These are phyloP conservation scores for Cyberlindnera maclurae DNA, from an alignment of 805 yeast genomes.

Conservation along the genomic window DNA sequence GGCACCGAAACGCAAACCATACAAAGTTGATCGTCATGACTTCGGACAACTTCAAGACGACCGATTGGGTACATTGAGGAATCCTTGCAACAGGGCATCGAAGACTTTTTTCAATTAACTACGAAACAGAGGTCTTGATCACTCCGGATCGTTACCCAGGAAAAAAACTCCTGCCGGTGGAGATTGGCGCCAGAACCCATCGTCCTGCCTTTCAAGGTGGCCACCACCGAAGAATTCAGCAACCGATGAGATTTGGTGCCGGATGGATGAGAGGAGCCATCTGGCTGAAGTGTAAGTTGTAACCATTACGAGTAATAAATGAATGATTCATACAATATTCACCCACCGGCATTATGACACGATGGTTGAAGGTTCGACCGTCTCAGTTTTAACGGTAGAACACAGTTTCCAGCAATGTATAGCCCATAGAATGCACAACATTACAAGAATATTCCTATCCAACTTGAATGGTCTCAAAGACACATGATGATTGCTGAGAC, in stretches of 20 bases:
- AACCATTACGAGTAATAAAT: too few relatives aligned
- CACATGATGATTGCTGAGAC: too few relatives aligned
- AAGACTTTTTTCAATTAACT: constrained; percentile 31
- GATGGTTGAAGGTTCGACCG: too few relatives aligned
- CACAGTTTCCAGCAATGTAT: too few relatives aligned
- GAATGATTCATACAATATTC: too few relatives aligned
- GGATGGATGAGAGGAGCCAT: too few relatives aligned
- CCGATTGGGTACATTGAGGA: constrained; percentile 88
- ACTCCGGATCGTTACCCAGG: constrained; percentile 23
- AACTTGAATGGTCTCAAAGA: too few relatives aligned
- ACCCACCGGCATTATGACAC: too few relatives aligned
- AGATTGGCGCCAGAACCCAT: constrained; percentile 33
- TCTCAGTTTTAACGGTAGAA: too few relatives aligned
- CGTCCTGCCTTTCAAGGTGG: constrained; percentile 45
- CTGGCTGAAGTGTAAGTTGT: too few relatives aligned
- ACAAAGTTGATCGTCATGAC: constrained; percentile 60
- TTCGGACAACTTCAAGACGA: constrained; percentile 38
- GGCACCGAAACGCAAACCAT: constrained; percentile 45
- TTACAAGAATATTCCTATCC: too few relatives aligned
- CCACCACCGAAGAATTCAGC: constrained; percentile 38
- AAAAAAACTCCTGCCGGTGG: constrained; percentile 34
- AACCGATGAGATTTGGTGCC: constrained; percentile 44
- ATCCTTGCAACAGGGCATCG: constrained; percentile 17
- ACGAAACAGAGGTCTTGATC: constrained; percentile 49
- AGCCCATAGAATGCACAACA: too few relatives aligned